Percentiles rank a stretch among this genome's conserved stretches.
phyloP scores from a whole-genome alignment of 441 rosid species.

The Euphorbia schlechtendalii region DNA sequence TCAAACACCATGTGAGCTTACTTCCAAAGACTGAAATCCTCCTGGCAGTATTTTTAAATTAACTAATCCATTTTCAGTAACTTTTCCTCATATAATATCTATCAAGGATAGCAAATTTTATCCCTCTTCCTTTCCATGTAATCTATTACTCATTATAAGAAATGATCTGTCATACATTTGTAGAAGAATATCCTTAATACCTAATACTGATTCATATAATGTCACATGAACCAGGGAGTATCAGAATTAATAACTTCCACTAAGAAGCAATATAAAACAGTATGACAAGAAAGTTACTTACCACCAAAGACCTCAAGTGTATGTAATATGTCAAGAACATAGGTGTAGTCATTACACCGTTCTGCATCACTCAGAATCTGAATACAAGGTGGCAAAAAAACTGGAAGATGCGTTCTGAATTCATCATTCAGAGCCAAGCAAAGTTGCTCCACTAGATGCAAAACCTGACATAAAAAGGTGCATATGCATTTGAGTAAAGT shows the following conservation, averaged over 20 bases:
- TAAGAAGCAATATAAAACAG: neutral
- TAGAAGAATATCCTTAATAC: neutral
- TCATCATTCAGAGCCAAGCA: conserved; percentile 99
- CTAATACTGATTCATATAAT: neutral
- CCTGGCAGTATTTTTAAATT: neutral
- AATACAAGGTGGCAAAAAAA: conserved; percentile 92
- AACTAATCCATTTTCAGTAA: neutral
- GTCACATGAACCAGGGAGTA: neutral
- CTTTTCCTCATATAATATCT: neutral
- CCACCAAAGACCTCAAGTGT: conserved; percentile 98
- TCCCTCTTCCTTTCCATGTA: neutral
- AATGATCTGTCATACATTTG: neutral
- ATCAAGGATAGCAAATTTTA: neutral
- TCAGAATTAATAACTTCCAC: neutral
- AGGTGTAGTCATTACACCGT: conserved; percentile 78
- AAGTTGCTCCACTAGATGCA: conserved; percentile 98
- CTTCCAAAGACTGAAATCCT: neutral
- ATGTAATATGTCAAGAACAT: conserved; percentile 92
- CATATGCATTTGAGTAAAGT: neutral
- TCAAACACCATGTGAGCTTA: neutral
- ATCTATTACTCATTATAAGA: neutral
- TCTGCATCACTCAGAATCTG: conserved; percentile 99
- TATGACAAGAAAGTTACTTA: conserved; percentile 33
- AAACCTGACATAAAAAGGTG: conserved; percentile 48
- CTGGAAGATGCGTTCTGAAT: conserved; percentile 92